Base-by-base conservation (phyloP, 1,284 basidiomycete species). In the Malassezia arunalokei region DNA sequence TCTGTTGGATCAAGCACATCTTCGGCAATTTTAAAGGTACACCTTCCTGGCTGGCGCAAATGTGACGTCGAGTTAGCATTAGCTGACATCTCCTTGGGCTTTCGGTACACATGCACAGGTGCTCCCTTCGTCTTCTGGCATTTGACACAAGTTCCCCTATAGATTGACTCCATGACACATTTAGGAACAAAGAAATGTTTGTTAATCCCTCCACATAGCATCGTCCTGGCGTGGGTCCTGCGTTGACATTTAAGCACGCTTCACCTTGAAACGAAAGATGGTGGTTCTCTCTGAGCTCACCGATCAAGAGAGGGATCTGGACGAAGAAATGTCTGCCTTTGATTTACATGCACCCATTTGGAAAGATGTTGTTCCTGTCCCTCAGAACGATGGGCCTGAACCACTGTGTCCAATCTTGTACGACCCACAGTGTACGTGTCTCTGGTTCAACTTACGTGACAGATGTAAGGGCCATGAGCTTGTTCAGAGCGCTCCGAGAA, bases 321-420 rank as follows among this genome's bases (percentile, higher is more conserved):
- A 17, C 24, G 6, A 27, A 9, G 30, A 40, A 24, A 46, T 47
- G 44, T n/a, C 7, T 14, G 38, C 20, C 2, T 63, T 71, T 41
- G 62, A 68, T 39, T 40, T 63, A 3, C 14, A 47, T 8, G 52
- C 61, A 0, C 20, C 48, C 2, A 47, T 56, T 14, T 71, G 68
- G 68, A 54, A 56, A 8, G 68, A 71, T 37, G 35, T 71, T 32
- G 44, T 27, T 6, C 65, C 68, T 8, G 54, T 60, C 0, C 53
- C 56, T 0, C 70, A 71, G 46, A 45, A 58, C 35, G 70, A 72
- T 33, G 60, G 60, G 9, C 50, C 65, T 1, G 42, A 57, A 1
- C 65, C 68, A 12, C 57, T 72, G 43, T 69, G 66, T 47, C 66
- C 66, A 1, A 72, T 72, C 53, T 46, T 71, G 12, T 72, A 71